Evolutionary conservation across 192 early-diverging fungal species (phyloP).

Genomic region (Mortierella hygrophila): DNA sequence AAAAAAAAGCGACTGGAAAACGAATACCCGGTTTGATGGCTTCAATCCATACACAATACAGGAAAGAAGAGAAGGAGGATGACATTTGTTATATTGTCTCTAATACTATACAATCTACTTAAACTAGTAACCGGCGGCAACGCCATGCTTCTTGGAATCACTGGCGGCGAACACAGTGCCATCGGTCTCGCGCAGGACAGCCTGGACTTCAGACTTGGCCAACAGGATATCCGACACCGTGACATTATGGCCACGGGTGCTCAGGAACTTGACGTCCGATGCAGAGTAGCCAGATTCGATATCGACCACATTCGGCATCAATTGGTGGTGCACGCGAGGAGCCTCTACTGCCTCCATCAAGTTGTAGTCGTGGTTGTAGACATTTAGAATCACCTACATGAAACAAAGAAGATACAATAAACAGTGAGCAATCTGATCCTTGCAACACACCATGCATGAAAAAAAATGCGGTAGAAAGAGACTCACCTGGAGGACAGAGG

Average conservation of each 20-base stretch:
- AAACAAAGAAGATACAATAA: not conserved
- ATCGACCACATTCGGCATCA: constrained; percentile 77
- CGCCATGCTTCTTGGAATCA: constrained; percentile 73
- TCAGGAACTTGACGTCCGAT: constrained; percentile 41
- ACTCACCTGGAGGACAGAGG: constrained; percentile 71
- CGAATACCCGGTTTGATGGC: not conserved
- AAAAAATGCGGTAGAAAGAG: not conserved
- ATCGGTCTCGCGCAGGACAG: constrained; percentile 59
- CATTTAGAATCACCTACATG: constrained; percentile 76
- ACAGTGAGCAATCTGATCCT: too few species aligned
- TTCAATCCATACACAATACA: too few species aligned
- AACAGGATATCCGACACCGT: constrained; percentile 46
- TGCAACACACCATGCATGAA: not conserved
- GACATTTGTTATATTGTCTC: not conserved
- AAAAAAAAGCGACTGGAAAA: not conserved
- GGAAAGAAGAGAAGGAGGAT: too few species aligned
- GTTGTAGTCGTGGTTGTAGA: constrained; percentile 78
- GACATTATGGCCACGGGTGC: constrained; percentile 55
- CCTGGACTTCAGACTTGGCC: constrained; percentile 67
- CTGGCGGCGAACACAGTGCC: constrained; percentile 69
- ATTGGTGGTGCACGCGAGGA: constrained; percentile 91
- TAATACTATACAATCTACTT: not conserved
- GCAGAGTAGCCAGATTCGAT: constrained; percentile 52
- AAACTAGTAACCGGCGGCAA: constrained; percentile 70
- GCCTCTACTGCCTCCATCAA: constrained; percentile 76